Evolutionary conservation across 2,329 filamentous ascomycete genomes (phyloP).

Genomic region (Rasamsonia emersonii): DNA sequence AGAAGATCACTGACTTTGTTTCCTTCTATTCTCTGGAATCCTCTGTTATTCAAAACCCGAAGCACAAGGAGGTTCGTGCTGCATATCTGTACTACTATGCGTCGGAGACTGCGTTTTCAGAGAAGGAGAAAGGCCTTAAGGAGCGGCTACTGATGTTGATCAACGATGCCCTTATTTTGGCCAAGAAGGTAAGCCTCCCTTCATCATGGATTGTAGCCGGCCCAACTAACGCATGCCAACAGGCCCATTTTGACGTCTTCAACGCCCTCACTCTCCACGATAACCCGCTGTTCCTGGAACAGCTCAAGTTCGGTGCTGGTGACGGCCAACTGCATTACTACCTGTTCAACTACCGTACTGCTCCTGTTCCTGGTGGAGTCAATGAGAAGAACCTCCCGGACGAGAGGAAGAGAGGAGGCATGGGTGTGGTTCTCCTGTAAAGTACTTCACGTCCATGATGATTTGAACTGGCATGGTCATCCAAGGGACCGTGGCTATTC

Average conservation of each 20-base stretch:
- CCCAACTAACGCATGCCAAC: slow-evolving; percentile 3
- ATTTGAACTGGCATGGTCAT: too few species aligned
- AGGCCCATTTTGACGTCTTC: slow-evolving; percentile 85
- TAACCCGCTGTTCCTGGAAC: slow-evolving; percentile 83
- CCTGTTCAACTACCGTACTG: slow-evolving; percentile 90
- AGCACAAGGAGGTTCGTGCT: slow-evolving; percentile 71
- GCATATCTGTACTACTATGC: slow-evolving; percentile 98
- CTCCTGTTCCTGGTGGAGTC: slow-evolving; percentile 76
- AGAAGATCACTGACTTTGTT: slow-evolving; percentile 91
- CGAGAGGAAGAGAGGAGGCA: slow-evolving; percentile 67
- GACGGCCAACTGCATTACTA: slow-evolving; percentile 97
- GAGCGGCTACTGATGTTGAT: slow-evolving; percentile 71
- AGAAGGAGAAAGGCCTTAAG: slow-evolving; percentile 54
- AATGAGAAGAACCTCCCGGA: slow-evolving; percentile 71
- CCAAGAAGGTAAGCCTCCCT: slow-evolving; percentile 54
- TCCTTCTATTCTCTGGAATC: slow-evolving; percentile 95
- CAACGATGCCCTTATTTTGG: slow-evolving; percentile 77
- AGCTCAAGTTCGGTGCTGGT: slow-evolving; percentile 89
- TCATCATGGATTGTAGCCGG: background rate
- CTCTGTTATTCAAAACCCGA: slow-evolving; percentile 73
- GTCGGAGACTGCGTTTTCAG: slow-evolving; percentile 63
- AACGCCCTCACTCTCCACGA: slow-evolving; percentile 91
- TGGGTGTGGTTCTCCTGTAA: slow-evolving; percentile 79
- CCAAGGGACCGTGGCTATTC: too few species aligned
- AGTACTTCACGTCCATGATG: slow-evolving; percentile 1